phyloP scores from a whole-genome alignment of 2,329 filamentous ascomycete genomes.

The Fusarium citri region DNA sequence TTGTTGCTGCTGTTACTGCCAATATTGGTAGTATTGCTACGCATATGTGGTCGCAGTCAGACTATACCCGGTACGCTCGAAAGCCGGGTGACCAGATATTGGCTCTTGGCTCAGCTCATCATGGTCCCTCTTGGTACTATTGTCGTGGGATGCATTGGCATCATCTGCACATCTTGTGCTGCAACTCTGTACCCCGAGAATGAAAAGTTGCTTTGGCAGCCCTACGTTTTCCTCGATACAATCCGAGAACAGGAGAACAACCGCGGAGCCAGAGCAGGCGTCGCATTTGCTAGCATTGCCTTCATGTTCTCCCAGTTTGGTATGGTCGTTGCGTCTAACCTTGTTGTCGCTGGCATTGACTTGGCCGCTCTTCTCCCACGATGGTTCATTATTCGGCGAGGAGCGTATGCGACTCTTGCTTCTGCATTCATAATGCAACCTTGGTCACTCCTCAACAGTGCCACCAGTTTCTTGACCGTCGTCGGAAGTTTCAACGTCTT shows the following conservation, averaged over 20 bases:
- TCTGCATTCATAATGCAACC: constrained; percentile 5
- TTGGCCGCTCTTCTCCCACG: constrained; percentile 3
- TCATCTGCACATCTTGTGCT: background rate
- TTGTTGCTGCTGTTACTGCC: constrained; percentile 45
- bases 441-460: constrained; percentile 4
- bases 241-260: constrained; percentile 13
- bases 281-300: constrained; percentile 28
- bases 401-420: background rate
- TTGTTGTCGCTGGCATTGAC: constrained; percentile 6
- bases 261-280: constrained; percentile 10
- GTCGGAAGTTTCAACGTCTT: background rate
- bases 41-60: constrained; percentile 47
- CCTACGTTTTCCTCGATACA: background rate
- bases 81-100: constrained; percentile 45
- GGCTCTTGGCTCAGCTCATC: constrained; percentile 33
- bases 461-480: background rate
- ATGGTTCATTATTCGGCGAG: background rate
- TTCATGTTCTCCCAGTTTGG: constrained; percentile 30
- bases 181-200: background rate
- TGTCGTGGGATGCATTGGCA: background rate
- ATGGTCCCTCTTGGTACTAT: background rate
- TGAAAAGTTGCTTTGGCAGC: background rate
- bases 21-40: constrained; percentile 48
- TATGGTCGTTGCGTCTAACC: constrained; percentile 21
- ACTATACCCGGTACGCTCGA: constrained; percentile 49